Conservation (phyloP, 2,329 filamentous ascomycete species). For the Fusarium sororula region DNA sequence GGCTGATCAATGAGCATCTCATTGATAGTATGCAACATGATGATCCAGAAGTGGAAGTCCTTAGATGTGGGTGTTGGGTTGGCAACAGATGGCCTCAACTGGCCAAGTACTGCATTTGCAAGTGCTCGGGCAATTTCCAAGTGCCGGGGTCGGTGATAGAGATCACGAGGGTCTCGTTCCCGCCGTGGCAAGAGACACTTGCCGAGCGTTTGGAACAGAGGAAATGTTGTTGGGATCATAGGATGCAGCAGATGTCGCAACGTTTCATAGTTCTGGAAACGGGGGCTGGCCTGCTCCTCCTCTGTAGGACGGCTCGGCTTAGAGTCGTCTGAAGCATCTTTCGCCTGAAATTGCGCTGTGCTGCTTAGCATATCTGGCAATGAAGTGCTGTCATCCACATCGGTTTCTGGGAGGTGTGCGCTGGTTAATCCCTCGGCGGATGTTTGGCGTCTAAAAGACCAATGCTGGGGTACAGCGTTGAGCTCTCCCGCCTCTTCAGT, state of each 20-base stretch:
- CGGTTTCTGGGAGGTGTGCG: slow-evolving; percentile 33
- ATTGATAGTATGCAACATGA: slow-evolving; percentile 79
- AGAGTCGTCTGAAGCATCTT: slow-evolving; percentile 34
- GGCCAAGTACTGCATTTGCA: slow-evolving; percentile 73
- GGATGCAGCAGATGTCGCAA: slow-evolving; percentile 81
- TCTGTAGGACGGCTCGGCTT: slow-evolving; percentile 49
- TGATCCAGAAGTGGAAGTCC: slow-evolving; percentile 83
- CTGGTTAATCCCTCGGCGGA: slow-evolving; percentile 34
- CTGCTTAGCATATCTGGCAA: slow-evolving; percentile 46
- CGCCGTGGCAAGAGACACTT: slow-evolving; percentile 82
- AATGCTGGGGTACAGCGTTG: slow-evolving; percentile 75
- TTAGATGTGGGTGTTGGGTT: slow-evolving; percentile 61
- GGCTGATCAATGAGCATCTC: slow-evolving; percentile 78
- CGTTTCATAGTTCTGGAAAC: slow-evolving; percentile 79
- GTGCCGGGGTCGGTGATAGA: slow-evolving; percentile 63
- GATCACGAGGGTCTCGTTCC: slow-evolving; percentile 65
- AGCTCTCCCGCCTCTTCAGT: slow-evolving; percentile 84
- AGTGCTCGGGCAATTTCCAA: slow-evolving; percentile 70
- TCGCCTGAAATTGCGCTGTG: slow-evolving; percentile 41
- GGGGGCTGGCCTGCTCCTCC: slow-evolving; percentile 54
- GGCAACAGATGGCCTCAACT: slow-evolving; percentile 63
- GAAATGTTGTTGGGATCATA: slow-evolving; percentile 80
- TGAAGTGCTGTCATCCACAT: slow-evolving; percentile 43
- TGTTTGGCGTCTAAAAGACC: slow-evolving; percentile 56
- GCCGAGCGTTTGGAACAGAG: slow-evolving; percentile 86